Base-by-base conservation (phyloP, 2,329 filamentous ascomycete genomes). In the Nothophaeocryptopus gaeumannii region DNA sequence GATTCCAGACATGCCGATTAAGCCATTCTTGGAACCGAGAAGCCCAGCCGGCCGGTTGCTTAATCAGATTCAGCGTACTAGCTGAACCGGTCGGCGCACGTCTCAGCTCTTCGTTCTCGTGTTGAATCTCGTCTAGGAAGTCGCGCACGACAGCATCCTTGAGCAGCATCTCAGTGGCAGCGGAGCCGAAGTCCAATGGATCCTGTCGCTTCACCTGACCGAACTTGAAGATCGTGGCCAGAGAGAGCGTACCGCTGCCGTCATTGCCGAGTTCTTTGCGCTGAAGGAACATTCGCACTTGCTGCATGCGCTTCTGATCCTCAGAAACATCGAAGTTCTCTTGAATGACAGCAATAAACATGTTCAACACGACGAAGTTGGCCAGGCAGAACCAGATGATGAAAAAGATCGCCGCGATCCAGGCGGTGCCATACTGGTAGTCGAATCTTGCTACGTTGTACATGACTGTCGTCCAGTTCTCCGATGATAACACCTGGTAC, bases 301-400 rank as follows among this genome's bases (percentile, higher is more conserved):
- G 95, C 67, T 97, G 89, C 54, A 97, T 73, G 14, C 95, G 89
- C 72, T 99, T 99, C 69, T 97, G 91, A 66, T 99, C 95, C 68
- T 99, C 93, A 3, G 91, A 95, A 20, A 99, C 90, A 71, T 99
- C 93, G 67, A 99, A 99, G 65, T 96, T 99, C 67, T 99, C 93
- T 70, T 99, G 93, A 58, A 99, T 99, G 73, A 99, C 93, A 77
- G 93, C 93, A 88, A 99, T 97, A 77, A 99, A 99, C 93, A 99
- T 99, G 67, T 97, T 99, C 74, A 99, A 74, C 54, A 97, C 81
- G 72, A 99, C 95, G 67, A 97, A 92, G 69, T 95, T 96, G 5
- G 90, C 81, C 37, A 99, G 79, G 50, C 96, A 93, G 70, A 96
- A 97, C 93, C 93, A 99, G 59, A 91, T 80, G 56, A 96, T 89